Evolutionary conservation across 192 early-diverging fungal genomes (phyloP).

Genomic region (Backusella luteola): DNA sequence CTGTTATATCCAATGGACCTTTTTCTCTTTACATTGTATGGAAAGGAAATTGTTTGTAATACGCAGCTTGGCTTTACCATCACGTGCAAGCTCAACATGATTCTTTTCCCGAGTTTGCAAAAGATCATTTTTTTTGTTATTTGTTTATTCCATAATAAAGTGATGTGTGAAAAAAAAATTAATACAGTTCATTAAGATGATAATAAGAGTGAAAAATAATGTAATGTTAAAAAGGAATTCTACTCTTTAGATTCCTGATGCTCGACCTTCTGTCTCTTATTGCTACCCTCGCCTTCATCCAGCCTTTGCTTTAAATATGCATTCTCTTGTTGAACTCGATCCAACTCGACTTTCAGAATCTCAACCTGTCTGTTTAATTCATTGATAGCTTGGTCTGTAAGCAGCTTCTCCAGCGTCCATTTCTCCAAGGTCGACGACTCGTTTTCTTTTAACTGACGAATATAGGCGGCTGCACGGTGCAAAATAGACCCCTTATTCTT

Average conservation of each 20-base stretch:
- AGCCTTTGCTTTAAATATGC: not conserved
- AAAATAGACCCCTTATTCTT: conserved; percentile 89
- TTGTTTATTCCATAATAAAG: too few species aligned
- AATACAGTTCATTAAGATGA: not conserved
- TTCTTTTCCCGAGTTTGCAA: too few species aligned
- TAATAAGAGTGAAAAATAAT: not conserved
- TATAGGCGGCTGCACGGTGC: conserved; percentile 83
- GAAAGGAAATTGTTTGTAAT: too few species aligned
- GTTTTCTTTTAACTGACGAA: conserved; percentile 69
- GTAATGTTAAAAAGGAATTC: not conserved
- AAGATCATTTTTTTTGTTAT: too few species aligned
- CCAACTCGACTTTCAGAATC: conserved; percentile 52
- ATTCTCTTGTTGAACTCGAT: conserved; percentile 45
- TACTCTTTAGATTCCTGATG: not conserved
- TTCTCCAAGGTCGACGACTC: conserved; percentile 66
- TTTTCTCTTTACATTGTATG: too few species aligned
- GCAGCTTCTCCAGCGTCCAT: conserved; percentile 70
- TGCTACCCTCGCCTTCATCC: not conserved
- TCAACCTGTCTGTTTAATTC: conserved; percentile 61
- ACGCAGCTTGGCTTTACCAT: too few species aligned
- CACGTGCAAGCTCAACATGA: too few species aligned
- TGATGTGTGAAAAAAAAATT: too few species aligned
- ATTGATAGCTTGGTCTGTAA: conserved; percentile 70
- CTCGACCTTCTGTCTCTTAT: not conserved
- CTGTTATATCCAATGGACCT: too few species aligned